Evolutionary conservation across 1,284 basidiomycete genomes (phyloP).

Genomic region (Fomitopsis betulina): DNA sequence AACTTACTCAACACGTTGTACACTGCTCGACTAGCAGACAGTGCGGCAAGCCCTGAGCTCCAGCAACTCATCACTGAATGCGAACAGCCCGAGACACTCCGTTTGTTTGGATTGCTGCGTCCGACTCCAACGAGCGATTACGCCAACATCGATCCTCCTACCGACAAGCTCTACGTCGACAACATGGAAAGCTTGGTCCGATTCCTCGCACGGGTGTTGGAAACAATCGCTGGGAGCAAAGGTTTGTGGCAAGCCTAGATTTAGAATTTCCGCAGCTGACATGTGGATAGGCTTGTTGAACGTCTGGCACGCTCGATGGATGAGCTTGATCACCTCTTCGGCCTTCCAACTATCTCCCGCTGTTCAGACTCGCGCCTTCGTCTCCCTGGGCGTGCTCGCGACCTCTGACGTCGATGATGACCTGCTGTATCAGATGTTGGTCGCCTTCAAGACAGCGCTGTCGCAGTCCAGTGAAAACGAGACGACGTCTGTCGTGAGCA

Average conservation of each 20-base stretch:
- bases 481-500: conserved; percentile 74
- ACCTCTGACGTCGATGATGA: conserved; percentile 84
- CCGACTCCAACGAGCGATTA: conserved; percentile 64
- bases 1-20: conserved; percentile 78
- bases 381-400: conserved; percentile 78
- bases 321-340: conserved; percentile 86
- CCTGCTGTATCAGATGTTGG: conserved; percentile 84
- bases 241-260: conserved; percentile 40
- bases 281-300: conserved; percentile 69
- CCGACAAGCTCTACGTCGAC: conserved; percentile 61
- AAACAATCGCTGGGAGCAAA: conserved; percentile 59
- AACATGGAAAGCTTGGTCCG: conserved; percentile 63
- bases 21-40: conserved; percentile 53
- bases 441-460: conserved; percentile 71
- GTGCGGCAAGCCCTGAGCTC: conserved; percentile 48
- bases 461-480: conserved; percentile 64
- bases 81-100: conserved; percentile 51
- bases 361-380: conserved; percentile 86
- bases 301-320: conserved; percentile 91
- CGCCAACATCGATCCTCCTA: conserved; percentile 45
- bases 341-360: conserved; percentile 92
- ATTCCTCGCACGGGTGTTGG: conserved; percentile 63
- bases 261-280: neutral
- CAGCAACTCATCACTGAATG: conserved; percentile 59
- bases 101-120: conserved; percentile 70